A percentile compares a stretch with the other conserved stretches of the same genome.
These are phyloP conservation scores for Maudiozyma humilis DNA, from an alignment of 1,139 yeast species.

Conservation along the genomic window DNA sequence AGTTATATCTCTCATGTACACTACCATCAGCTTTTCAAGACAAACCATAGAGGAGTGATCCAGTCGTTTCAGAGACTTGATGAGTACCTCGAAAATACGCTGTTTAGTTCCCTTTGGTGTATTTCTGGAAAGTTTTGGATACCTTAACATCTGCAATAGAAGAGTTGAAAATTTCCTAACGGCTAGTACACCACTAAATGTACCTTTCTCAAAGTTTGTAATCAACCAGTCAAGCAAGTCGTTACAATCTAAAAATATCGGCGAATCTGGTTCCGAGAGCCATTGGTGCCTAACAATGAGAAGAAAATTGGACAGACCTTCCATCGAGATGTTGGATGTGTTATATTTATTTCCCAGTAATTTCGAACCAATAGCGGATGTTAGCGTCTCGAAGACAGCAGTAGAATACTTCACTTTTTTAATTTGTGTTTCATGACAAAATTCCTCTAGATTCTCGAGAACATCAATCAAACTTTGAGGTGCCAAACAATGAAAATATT, in stretches of 20 bases:
- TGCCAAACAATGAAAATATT: background rate
- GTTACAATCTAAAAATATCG: conserved; percentile 20
- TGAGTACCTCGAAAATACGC: conserved; percentile 20
- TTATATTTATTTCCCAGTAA: conserved; percentile 19
- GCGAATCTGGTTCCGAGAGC: conserved; percentile 9
- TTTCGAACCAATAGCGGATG: conserved; percentile 21
- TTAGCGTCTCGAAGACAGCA: conserved; percentile 13
- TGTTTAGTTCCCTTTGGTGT: conserved; percentile 24
- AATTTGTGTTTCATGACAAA: background rate
- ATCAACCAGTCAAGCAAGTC: conserved; percentile 28
- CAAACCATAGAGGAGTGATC: conserved; percentile 10
- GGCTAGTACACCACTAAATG: conserved; percentile 19
- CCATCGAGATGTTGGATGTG: conserved; percentile 19
- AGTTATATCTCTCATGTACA: conserved; percentile 21
- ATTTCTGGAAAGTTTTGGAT: conserved; percentile 15
- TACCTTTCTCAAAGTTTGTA: conserved; percentile 17
- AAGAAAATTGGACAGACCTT: conserved; percentile 16
- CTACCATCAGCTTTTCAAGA: conserved; percentile 10
- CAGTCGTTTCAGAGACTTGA: conserved; percentile 15
- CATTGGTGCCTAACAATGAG: conserved; percentile 14
- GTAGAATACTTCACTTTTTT: background rate
- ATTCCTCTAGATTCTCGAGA: background rate
- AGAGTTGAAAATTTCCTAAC: conserved; percentile 12
- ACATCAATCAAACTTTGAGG: background rate
- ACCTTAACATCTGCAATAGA: conserved; percentile 16